These are phyloP conservation scores for Magnaporthales sp. DNA, from an alignment of 2,329 filamentous ascomycete species.

Conservation along the genomic window DNA sequence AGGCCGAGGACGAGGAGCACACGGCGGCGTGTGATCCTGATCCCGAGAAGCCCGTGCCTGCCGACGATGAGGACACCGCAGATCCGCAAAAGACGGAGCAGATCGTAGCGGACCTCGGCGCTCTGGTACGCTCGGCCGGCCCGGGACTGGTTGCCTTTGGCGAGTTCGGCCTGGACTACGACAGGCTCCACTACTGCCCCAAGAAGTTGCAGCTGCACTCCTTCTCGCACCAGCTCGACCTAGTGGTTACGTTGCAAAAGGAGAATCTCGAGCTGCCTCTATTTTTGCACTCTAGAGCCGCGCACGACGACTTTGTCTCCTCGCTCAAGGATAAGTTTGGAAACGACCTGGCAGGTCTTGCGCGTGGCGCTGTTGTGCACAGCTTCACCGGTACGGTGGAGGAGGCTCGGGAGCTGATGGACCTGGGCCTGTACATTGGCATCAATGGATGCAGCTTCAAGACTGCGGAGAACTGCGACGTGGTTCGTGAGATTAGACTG, in stretches of 20 bases:
- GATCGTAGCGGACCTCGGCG: slow-evolving; percentile 51
- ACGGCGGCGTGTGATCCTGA: slow-evolving; percentile 46
- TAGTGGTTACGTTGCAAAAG: slow-evolving; percentile 55
- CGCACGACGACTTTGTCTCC: slow-evolving; percentile 73
- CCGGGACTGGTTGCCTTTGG: slow-evolving; percentile 69
- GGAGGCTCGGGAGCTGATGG: slow-evolving; percentile 75
- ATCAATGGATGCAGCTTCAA: slow-evolving; percentile 96
- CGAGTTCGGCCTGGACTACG: slow-evolving; percentile 94
- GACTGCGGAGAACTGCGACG: slow-evolving; percentile 80
- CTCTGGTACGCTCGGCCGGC: slow-evolving; percentile 47
- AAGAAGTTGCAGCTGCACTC: slow-evolving; percentile 74
- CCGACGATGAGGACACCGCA: slow-evolving; percentile 30
- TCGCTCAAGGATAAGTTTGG: slow-evolving; percentile 55
- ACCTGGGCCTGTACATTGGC: slow-evolving; percentile 80
- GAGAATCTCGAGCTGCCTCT: slow-evolving; percentile 51
- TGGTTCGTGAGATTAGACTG: slow-evolving; percentile 71
- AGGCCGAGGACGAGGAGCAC: slow-evolving; percentile 35
- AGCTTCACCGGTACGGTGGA: slow-evolving; percentile 84
- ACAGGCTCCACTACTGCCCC: slow-evolving; percentile 75
- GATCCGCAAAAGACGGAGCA: slow-evolving; percentile 33
- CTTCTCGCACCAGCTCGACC: slow-evolving; percentile 72
- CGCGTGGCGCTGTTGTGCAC: slow-evolving; percentile 78
- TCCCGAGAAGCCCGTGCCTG: slow-evolving; percentile 34
- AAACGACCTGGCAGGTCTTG: slow-evolving; percentile 52
- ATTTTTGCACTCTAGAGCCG: slow-evolving; percentile 87